Base-by-base conservation (phyloP, 257 asterid species). In the Henckelia pumila region DNA sequence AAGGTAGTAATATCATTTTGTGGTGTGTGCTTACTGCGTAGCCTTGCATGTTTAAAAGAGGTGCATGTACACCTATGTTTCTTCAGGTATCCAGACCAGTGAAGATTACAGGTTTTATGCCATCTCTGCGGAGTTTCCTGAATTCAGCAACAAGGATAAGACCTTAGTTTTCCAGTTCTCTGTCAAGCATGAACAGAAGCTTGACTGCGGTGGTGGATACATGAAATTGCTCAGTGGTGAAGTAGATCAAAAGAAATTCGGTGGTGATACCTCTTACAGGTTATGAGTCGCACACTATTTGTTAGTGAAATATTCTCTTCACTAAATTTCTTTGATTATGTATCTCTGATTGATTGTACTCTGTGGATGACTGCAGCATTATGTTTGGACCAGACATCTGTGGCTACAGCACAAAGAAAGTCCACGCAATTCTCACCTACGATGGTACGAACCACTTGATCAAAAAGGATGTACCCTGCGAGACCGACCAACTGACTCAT, bases 171-270 rank as follows among this genome's bases (percentile, higher is more conserved):
- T 94, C 74, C 99, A 94, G 71, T 94, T 91, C 72, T 82, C 95
- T 2, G 96, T 94, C 75, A 94, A 94, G 88, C 99, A 94, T 67
- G 99, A 94, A 75, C 99, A 94, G 77, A 94, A 94, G 84, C 96
- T 94, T 64, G 99, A 94, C 83, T 94, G 99, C 75, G 99, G 97
- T 70, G 99, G 99, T 81, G 99, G 99, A 67, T 94, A 94, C 87
- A 90, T 94, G 99, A 94, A 94, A 73, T 76, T 94, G 76, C 85
- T 94, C 52, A 86, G 95, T 72, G 95, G 95, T 55, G 97, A 87
- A 0, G 70, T 87, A 47, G 98, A 91, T 78, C 98, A 89, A 73
- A 91, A 87, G 82, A 87, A 85, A 73, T 94, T 94, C 24, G 97
- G 99, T 16, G 99, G 97, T 55, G 97, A 91, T 76, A 88, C 96